Conservation (phyloP, 768 basidiomycete species). For the Mycena filopes region DNA sequence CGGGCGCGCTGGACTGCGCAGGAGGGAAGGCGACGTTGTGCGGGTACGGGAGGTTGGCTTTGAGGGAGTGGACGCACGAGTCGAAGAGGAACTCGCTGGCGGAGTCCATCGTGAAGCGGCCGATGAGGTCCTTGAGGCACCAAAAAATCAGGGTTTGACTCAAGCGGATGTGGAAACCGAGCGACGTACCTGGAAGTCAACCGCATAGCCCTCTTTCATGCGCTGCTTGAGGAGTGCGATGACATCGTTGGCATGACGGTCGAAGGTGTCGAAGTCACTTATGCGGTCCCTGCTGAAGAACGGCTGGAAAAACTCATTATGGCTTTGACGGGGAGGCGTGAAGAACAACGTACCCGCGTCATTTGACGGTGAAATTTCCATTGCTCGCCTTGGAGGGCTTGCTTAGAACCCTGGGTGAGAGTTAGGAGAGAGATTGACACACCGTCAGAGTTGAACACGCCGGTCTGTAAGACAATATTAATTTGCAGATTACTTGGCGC, state of each 20-base stretch:
- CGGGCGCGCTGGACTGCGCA: constrained; percentile 33
- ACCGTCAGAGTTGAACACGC: constrained; percentile 72
- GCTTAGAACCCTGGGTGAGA: background rate
- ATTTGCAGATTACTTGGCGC: too few relatives aligned
- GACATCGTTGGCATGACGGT: constrained; percentile 58
- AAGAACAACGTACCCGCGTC: constrained; percentile 26
- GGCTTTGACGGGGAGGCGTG: background rate
- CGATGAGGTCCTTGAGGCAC: constrained; percentile 63
- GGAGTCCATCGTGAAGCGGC: constrained; percentile 74
- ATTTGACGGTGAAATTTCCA: constrained; percentile 59
- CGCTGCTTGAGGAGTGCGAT: constrained; percentile 56
- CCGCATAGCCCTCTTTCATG: constrained; percentile 55
- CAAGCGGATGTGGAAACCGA: background rate
- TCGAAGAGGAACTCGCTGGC: constrained; percentile 74
- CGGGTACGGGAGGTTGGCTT: constrained; percentile 62
- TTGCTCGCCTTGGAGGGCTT: constrained; percentile 58
- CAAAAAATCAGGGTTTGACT: background rate
- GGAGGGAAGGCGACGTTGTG: constrained; percentile 47
- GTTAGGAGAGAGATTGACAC: background rate
- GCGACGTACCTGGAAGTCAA: constrained; percentile 63
- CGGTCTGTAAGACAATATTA: constrained; percentile 43
- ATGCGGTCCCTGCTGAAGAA: constrained; percentile 65
- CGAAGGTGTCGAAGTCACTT: constrained; percentile 65
- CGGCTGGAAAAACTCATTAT: constrained; percentile 26
- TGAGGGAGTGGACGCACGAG: constrained; percentile 62